Conservation (phyloP, 345 rosid genomes). For the Aquilaria malaccensis region DNA sequence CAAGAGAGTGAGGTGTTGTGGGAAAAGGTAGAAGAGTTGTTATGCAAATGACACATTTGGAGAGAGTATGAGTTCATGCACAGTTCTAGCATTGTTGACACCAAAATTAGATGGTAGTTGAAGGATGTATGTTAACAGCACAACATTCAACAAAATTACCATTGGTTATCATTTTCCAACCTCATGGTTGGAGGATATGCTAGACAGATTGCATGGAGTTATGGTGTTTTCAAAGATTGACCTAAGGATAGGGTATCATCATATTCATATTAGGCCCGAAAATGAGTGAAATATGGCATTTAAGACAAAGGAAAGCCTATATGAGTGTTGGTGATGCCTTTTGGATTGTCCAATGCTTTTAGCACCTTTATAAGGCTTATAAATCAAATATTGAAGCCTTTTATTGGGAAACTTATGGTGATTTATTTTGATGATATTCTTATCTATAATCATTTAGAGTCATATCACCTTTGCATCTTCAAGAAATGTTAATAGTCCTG, state of each 20-base stretch:
- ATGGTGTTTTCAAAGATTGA: too few species aligned
- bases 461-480: neutral
- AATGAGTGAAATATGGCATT: neutral
- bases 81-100: neutral
- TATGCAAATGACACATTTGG: too few species aligned
- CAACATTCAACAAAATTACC: too few species aligned
- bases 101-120: neutral
- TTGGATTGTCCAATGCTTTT: too few species aligned
- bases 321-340: neutral
- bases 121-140: neutral
- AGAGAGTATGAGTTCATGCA: neutral
- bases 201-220: too few species aligned
- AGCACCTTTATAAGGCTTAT: too few species aligned
- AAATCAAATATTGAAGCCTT: too few species aligned
- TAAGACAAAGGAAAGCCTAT: neutral
- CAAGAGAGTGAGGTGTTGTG: neutral
- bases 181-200: too few species aligned
- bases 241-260: neutral
- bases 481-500: too few species aligned
- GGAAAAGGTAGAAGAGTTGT: neutral
- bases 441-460: neutral
- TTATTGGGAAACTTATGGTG: neutral
- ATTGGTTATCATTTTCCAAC: too few species aligned
- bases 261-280: neutral
- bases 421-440: neutral